These are phyloP conservation scores for Graphiopsis chlorocephala DNA, from an alignment of 2,329 filamentous ascomycete genomes.

Conservation along the genomic window DNA sequence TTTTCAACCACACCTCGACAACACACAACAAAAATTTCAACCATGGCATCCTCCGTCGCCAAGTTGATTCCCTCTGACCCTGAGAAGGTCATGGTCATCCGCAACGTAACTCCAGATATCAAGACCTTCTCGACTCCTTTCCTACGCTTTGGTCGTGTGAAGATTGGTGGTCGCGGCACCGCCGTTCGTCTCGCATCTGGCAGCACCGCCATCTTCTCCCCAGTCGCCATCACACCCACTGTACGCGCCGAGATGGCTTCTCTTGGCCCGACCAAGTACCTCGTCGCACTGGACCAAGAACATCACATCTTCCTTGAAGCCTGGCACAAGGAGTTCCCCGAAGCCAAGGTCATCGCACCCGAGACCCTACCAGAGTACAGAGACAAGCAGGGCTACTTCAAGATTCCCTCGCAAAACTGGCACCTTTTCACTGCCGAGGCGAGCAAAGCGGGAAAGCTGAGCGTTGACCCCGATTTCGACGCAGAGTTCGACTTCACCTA, in stretches of 20 bases:
- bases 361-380: constrained; percentile 84
- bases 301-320: constrained; percentile 91
- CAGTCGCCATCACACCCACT: constrained; percentile 76
- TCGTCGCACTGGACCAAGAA: constrained; percentile 83
- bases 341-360: constrained; percentile 76
- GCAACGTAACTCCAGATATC: constrained; percentile 75
- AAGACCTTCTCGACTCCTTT: constrained; percentile 82
- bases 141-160: constrained; percentile 71
- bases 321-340: constrained; percentile 77
- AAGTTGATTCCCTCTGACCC: constrained; percentile 60
- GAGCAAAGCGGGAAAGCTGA: constrained; percentile 35
- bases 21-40: neutral
- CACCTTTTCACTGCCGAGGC: constrained; percentile 54
- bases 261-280: constrained; percentile 70
- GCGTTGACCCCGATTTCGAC: constrained; percentile 76
- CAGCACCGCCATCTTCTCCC: constrained; percentile 83
- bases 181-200: constrained; percentile 78
- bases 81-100: constrained; percentile 83
- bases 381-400: constrained; percentile 39
- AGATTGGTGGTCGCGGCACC: constrained; percentile 83
- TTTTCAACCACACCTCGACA: neutral
- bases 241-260: constrained; percentile 63
- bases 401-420: constrained; percentile 26
- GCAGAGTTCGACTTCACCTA: constrained; percentile 81
- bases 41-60: constrained; percentile 31